Evolutionary conservation across 208 protist genomes (phyloP).

Genomic region (Phytomonas sp.): DNA sequence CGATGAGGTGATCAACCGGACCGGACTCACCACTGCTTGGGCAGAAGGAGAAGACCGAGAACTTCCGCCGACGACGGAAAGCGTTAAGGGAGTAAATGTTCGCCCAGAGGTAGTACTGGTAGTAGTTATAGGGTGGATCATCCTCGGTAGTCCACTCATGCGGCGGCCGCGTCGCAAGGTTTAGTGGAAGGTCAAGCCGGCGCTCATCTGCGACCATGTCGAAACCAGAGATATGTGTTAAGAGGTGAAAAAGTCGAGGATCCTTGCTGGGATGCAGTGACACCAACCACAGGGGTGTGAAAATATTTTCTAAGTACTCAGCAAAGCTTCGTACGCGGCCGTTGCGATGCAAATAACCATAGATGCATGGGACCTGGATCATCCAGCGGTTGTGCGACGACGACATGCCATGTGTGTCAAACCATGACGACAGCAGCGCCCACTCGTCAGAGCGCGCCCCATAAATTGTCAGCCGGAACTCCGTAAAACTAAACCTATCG

Average conservation of each 20-base stretch:
- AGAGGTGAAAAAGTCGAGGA: conserved; percentile 94
- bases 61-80: conserved; percentile 66
- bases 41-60: conserved; percentile 94
- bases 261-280: conserved; percentile 93
- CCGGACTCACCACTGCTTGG: conserved; percentile 96
- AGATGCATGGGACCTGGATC: conserved; percentile 96
- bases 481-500: conserved; percentile 92
- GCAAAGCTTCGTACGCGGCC: conserved; percentile 89
- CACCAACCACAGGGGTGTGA: conserved; percentile 97
- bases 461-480: conserved; percentile 89
- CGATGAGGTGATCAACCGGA: conserved; percentile 88
- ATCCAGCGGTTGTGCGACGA: conserved; percentile 96
- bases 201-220: conserved; percentile 98
- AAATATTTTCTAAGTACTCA: conserved; percentile 97
- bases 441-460: conserved; percentile 91
- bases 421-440: conserved; percentile 93
- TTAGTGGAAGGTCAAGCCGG: conserved; percentile 50
- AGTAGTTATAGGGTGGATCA: conserved; percentile 99
- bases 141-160: conserved; percentile 89
- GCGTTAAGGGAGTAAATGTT: conserved; percentile 97
- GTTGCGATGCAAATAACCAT: conserved; percentile 76
- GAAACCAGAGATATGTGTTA: conserved; percentile 96
- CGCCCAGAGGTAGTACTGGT: conserved; percentile 97
- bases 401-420: conserved; percentile 93
- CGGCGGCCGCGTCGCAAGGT: conserved; percentile 49